Base-by-base conservation (phyloP, 352 stramenopile species). In the Phytophthora tubulina region DNA sequence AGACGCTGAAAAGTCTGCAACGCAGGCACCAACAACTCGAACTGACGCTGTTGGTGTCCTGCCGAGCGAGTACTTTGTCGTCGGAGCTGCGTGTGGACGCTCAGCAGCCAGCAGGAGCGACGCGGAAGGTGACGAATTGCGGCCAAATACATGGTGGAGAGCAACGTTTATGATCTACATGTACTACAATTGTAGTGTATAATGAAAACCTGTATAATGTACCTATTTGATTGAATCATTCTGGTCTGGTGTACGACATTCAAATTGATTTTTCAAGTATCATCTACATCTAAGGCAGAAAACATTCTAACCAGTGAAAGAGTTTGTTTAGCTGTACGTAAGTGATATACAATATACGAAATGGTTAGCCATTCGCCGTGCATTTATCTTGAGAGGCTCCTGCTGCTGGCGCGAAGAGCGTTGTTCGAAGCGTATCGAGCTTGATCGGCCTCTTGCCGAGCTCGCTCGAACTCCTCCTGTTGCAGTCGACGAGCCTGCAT, bases 381-480 rank as follows among this genome's bases (percentile, higher is more conserved):
- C 52, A 8, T 63, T 67, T 78, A 80, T 42, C 64, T 75, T 3
- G 62, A 76, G 14, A 79, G 41, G 52, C 35, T 72, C 11, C 67
- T 76, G 75, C 59, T 77, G 63, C 59, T 76, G 48, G 71, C 58
- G 15, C 63, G 63, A 51, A 79, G 46, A 52, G 56, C 31, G n/a
- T 67, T 75, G 44, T 13, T 76, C 9, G 72, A 70, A 17, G 54
- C 36, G 14, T 76, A 61, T 73, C 76, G 56, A 32, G 63, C 36
- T 73, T 64, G 31, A 33, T 80, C 42, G 50, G 62, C 45, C 60
- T 80, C 54, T 63, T 87, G 46, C 67, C 72, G 39, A 69, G 79
- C 55, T 59, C 74, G 73, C 78, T 81, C 74, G 38, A 81, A 90
- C 67, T 94, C 86, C 57, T 91, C 80, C 61, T 94, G 82, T 49